These are phyloP conservation scores for Paspalum vaginatum DNA, from an alignment of 176 grass and related monocot species.

Conservation along the genomic window DNA sequence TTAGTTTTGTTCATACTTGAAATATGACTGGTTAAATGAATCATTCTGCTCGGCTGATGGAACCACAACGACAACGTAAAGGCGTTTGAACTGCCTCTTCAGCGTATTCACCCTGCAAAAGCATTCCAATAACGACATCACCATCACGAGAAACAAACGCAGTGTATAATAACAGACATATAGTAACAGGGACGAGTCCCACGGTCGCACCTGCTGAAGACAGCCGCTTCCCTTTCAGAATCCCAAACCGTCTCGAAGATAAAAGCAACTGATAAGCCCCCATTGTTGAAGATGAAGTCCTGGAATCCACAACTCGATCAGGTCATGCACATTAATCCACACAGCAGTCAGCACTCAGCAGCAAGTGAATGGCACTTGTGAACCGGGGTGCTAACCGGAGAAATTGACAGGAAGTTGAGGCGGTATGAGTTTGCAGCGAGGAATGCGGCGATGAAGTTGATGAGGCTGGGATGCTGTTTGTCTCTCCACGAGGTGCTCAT, in stretches of 20 bases:
- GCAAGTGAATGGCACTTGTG: background rate
- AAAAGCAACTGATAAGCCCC: slow-evolving; percentile 73
- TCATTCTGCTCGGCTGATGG: slow-evolving; percentile 71
- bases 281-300: slow-evolving; percentile 84
- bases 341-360: background rate
- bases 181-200: background rate
- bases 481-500: slow-evolving; percentile 83
- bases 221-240: slow-evolving; percentile 47
- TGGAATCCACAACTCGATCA: slow-evolving; percentile 35
- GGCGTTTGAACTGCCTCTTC: slow-evolving; percentile 76
- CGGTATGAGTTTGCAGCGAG: slow-evolving; percentile 71
- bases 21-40: slow-evolving; percentile 73
- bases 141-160: background rate
- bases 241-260: slow-evolving; percentile 73
- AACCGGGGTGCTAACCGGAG: slow-evolving; percentile 47
- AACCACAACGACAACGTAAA: slow-evolving; percentile 70
- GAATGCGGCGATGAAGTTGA: slow-evolving; percentile 65
- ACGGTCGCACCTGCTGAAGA: slow-evolving; percentile 58
- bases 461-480: slow-evolving; percentile 59
- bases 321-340: background rate
- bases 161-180: slow-evolving; percentile 35
- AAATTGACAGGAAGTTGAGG: slow-evolving; percentile 66
- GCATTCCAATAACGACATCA: slow-evolving; percentile 19
- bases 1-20: slow-evolving; percentile 50
- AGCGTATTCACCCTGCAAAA: slow-evolving; percentile 65